A percentile compares a stretch with the other conserved stretches of the same genome.
These are phyloP conservation scores for Sarocladium strictum DNA, from an alignment of 2,329 filamentous ascomycete genomes.

Conservation along the genomic window DNA sequence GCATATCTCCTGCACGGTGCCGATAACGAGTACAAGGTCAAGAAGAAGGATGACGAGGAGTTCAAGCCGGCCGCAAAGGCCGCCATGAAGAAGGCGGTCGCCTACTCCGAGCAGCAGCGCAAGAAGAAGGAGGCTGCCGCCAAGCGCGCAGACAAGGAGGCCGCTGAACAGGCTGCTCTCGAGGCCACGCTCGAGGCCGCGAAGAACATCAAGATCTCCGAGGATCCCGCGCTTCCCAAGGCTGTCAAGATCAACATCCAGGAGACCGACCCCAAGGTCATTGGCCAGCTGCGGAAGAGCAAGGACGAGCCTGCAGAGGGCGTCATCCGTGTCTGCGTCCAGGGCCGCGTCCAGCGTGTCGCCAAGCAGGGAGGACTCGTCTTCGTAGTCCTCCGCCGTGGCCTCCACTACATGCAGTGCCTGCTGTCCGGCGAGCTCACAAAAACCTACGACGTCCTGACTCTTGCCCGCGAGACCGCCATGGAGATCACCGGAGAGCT, in stretches of 20 bases:
- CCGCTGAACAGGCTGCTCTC: slow-evolving; percentile 67
- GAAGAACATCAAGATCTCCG: slow-evolving; percentile 13
- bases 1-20: slow-evolving; percentile 68
- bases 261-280: slow-evolving; percentile 23
- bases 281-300: slow-evolving; percentile 34
- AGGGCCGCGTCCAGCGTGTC: slow-evolving; percentile 77
- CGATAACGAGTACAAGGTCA: slow-evolving; percentile 57
- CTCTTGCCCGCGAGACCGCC: slow-evolving; percentile 80
- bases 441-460: slow-evolving; percentile 87
- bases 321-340: slow-evolving; percentile 62
- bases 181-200: slow-evolving; percentile 61
- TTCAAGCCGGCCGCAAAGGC: slow-evolving; percentile 22
- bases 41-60: slow-evolving; percentile 11
- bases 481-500: slow-evolving; percentile 81
- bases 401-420: slow-evolving; percentile 74
- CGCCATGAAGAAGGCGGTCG: slow-evolving; percentile 68
- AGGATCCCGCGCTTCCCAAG: slow-evolving; percentile 63
- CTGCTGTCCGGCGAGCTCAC: slow-evolving; percentile 73
- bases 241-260: slow-evolving; percentile 70
- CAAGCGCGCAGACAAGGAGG: slow-evolving; percentile 64
- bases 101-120: slow-evolving; percentile 6
- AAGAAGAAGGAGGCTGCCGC: slow-evolving; percentile 67
- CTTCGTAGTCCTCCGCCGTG: slow-evolving; percentile 79
- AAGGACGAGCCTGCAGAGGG: slow-evolving; percentile 57
- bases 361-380: slow-evolving; percentile 76